phyloP scores from a whole-genome alignment of 768 basidiomycete genomes.

The Asterophora parasitica region DNA sequence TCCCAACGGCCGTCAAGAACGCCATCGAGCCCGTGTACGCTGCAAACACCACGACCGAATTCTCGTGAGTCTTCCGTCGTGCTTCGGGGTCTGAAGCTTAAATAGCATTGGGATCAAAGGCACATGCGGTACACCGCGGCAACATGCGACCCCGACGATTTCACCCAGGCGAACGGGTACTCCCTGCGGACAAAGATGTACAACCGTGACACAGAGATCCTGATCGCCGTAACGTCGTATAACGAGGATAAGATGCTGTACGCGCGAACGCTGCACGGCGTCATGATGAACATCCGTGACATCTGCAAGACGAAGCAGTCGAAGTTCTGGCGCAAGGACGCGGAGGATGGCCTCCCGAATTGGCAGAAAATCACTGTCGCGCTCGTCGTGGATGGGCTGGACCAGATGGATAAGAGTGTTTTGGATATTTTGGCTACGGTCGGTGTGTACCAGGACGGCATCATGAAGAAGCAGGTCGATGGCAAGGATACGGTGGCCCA shows the following conservation, averaged over 20 bases:
- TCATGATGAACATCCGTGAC: conserved; percentile 96
- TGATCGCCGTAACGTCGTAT: conserved; percentile 92
- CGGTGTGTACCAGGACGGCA: conserved; percentile 90
- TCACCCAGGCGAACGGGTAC: conserved; percentile 74
- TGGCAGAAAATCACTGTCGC: conserved; percentile 93
- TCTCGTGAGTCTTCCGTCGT: conserved; percentile 57
- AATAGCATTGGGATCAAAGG: conserved; percentile 25
- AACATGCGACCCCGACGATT: conserved; percentile 88
- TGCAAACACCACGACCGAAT: conserved; percentile 74
- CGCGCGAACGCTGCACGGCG: conserved; percentile 86
- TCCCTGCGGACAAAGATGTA: conserved; percentile 83
- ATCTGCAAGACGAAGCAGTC: conserved; percentile 95
- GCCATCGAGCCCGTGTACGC: conserved; percentile 78
- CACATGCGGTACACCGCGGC: conserved; percentile 95
- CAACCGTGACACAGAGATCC: conserved; percentile 83
- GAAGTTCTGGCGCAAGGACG: conserved; percentile 81
- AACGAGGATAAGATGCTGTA: conserved; percentile 90
- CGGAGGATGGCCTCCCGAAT: conserved; percentile 77
- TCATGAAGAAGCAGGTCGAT: conserved; percentile 92
- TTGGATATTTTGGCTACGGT: conserved; percentile 85
- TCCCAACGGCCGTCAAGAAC: conserved; percentile 77
- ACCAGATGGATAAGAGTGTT: conserved; percentile 92
- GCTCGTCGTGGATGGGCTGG: conserved; percentile 88
- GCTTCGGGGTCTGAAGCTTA: not conserved
- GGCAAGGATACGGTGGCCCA: conserved; percentile 88